A percentile compares a stretch with the other conserved stretches of the same genome.
Evolutionary conservation across 805 yeast species (phyloP).

Genomic region (Sugiyamaella lignohabitans): DNA sequence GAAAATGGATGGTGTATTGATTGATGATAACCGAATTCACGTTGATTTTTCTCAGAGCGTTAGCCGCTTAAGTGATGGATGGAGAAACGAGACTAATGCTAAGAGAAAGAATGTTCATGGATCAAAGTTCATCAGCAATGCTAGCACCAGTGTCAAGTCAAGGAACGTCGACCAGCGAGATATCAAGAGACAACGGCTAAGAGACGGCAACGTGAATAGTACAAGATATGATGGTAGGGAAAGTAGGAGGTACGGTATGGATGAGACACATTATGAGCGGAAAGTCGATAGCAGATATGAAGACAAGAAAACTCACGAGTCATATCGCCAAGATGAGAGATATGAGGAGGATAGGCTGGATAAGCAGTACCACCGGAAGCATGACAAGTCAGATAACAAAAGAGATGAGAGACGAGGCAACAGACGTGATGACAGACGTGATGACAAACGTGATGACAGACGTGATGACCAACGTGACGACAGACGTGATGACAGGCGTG

Average conservation of each 20-base stretch:
- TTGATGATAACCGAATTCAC: constrained; percentile 57
- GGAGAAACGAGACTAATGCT: constrained; percentile 21
- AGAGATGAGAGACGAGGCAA: constrained; percentile 2
- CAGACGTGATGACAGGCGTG: constrained; percentile 3
- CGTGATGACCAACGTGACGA: constrained; percentile 1
- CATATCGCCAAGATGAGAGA: not conserved
- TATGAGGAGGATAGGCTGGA: constrained; percentile 2
- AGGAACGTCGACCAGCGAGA: not conserved
- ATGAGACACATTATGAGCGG: too few relatives aligned
- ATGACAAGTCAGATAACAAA: not conserved
- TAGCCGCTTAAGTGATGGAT: constrained; percentile 23
- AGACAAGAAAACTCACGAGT: not conserved
- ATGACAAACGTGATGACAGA: not conserved
- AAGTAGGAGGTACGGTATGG: too few relatives aligned
- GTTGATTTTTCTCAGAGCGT: constrained; percentile 64
- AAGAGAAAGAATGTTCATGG: constrained; percentile 8
- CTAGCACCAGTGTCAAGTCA: constrained; percentile 4
- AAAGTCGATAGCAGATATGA: too few relatives aligned
- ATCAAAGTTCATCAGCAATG: not conserved
- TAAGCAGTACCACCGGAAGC: not conserved
- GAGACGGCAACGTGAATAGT: too few relatives aligned
- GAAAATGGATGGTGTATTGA: constrained; percentile 54
- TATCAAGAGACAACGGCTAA: constrained; percentile 2
- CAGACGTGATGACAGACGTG: not conserved
- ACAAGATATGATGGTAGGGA: too few relatives aligned